Evolutionary conservation across 2,329 filamentous ascomycete genomes (phyloP).

Genomic region (Sarocladium brachiariae): DNA sequence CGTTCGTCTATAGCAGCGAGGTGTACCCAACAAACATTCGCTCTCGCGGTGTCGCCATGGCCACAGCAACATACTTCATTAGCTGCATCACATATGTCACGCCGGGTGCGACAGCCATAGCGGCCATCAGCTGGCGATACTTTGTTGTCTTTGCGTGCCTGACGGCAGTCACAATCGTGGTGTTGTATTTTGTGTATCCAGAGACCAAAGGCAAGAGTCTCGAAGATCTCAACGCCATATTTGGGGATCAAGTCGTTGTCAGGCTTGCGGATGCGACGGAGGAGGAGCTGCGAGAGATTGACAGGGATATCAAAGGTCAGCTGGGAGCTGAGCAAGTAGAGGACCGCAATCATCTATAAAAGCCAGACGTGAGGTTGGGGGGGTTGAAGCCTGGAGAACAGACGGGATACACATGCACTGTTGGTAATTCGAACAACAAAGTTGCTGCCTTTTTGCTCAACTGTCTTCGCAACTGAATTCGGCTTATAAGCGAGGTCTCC

Average conservation of each 20-base stretch:
- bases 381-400: too few relatives aligned
- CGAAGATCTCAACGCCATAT: conserved; percentile 24
- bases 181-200: conserved; percentile 35
- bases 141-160: conserved; percentile 45
- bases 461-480: too few relatives aligned
- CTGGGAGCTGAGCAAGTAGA: background rate
- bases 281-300: background rate
- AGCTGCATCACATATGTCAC: conserved; percentile 45
- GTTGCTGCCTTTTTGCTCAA: too few relatives aligned
- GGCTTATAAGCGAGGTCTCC: too few relatives aligned
- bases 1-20: conserved; percentile 36
- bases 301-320: conserved; percentile 1
- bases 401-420: too few relatives aligned
- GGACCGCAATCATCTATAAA: background rate
- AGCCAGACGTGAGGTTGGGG: too few relatives aligned
- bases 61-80: conserved; percentile 42
- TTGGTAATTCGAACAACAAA: too few relatives aligned
- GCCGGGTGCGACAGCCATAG: conserved; percentile 39
- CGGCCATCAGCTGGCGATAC: conserved; percentile 38
- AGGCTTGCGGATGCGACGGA: conserved; percentile 1
- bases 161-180: conserved; percentile 37
- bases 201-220: conserved; percentile 36
- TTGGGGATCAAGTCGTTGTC: background rate
- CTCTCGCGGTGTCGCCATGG: conserved; percentile 41
- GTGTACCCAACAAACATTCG: conserved; percentile 46